A percentile compares a stretch with the other conserved stretches of the same genome.
phyloP scores from a whole-genome alignment of 1,284 basidiomycete genomes.

The Cutaneotrichosporon arboriforme region DNA sequence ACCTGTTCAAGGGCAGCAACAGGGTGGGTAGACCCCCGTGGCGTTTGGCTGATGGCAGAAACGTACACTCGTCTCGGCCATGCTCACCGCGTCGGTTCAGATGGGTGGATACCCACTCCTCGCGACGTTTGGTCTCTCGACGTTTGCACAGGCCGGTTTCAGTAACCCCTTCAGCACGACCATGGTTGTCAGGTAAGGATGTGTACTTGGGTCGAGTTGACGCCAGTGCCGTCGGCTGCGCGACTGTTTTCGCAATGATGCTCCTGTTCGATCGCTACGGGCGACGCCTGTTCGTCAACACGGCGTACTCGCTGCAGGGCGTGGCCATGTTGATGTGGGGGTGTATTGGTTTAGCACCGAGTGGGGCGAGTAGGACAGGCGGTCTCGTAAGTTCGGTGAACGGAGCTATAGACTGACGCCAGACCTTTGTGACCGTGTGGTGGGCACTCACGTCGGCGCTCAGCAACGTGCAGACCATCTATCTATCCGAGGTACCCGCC shows the following conservation, averaged over 20 bases:
- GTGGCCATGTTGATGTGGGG: constrained; percentile 3
- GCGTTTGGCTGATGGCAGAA: not conserved
- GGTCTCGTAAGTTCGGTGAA: not conserved
- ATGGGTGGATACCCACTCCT: constrained; percentile 21
- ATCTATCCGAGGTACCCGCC: constrained; percentile 23
- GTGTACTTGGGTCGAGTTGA: too few relatives aligned
- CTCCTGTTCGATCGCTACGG: constrained; percentile 18
- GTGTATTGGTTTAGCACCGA: not conserved
- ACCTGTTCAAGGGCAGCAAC: constrained; percentile 20
- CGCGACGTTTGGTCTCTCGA: constrained; percentile 24
- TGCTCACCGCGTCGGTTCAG: constrained; percentile 13
- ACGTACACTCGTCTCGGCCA: constrained; percentile 18
- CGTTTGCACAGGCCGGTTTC: constrained; percentile 23
- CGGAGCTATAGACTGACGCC: not conserved
- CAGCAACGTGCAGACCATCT: constrained; percentile 10
- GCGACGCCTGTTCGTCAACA: constrained; percentile 14
- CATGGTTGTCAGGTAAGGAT: constrained; percentile 18
- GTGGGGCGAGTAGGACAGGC: not conserved
- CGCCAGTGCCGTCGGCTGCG: constrained; percentile 10
- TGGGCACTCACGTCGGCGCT: not conserved
- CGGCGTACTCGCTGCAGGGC: constrained; percentile 5
- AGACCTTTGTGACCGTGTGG: not conserved
- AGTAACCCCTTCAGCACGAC: constrained; percentile 23
- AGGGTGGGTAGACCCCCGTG: not conserved
- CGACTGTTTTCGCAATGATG: too few relatives aligned